Base-by-base conservation (phyloP, 83 land plant genomes). In the Picea abies region DNA sequence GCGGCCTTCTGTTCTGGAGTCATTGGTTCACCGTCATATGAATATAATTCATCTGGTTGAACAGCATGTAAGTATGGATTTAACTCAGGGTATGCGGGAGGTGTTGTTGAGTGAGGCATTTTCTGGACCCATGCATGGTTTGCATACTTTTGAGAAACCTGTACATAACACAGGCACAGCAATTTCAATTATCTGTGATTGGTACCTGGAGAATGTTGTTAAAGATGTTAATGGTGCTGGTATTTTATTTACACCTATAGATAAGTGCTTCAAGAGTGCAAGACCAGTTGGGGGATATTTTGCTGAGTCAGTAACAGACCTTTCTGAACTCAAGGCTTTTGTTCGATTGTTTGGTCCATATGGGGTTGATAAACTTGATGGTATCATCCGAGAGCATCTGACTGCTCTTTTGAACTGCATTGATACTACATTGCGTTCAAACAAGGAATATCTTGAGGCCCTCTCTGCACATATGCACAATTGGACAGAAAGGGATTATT, bases 41-140 rank as follows among this genome's bases (percentile, higher is more conserved):
- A 87, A 90, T 81, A 95, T 95, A 61, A 73, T 96, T 37, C 96
- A 93, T 86, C 83, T 98, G 20, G 93, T 93, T 70, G 99, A 98
- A 87, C 98, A 98, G 87, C 99, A 96, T 76, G 92, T 98, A 76
- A 95, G 99, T 83, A 94, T 98, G 94, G 99, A 98, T 79, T 89
- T 98, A 20, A 96, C 99, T 11, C 92, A 92, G 78, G 99, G 98
- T 20, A 44, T 96, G 16, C 83, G 99, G 60, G 99, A 98, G 84
- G 84, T 96, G 66, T 85, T 98, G 11, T 80, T 98, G 62, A 68
- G 85, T 39, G 99, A 98, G 88, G 85, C 94, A 0, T 93, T 91
- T 72, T 83, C 88, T 76, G 94, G 94, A 9, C 92, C 96, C 26
- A 82, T 93, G 85, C 87, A 90, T 79, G 89, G 90, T 49, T 80